Evolutionary conservation across 208 protist species (phyloP), one percentile per base, ranked within the genome.

Genomic region (Wallacemonas collosoma): DNA sequence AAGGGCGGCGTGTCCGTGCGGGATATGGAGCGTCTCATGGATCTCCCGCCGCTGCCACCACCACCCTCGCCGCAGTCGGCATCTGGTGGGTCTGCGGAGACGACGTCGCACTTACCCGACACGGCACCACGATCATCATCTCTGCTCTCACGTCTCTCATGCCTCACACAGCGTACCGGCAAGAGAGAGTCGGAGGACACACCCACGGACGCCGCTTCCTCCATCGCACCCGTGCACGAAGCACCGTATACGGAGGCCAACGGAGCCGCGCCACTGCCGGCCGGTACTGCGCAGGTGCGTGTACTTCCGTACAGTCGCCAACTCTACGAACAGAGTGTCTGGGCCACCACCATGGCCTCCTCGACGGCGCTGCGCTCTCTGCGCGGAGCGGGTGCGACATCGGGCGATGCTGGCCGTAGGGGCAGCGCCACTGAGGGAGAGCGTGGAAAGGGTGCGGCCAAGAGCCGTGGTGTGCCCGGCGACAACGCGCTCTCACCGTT

Each of bases 271-370:
- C 4, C 72, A n/a, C 26, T 54, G 17, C 39, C 74, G 1, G 47
- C 68, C 6, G 38, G 44, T 9, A 3, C 17, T 50, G 45, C 45
- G 56, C 35, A n/a, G 38, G 43, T 78, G 71, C 82, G 82, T 14
- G 82, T 87, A 64, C 68, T 87, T 14, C 82, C 82, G 15, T 79
- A 78, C 70, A 83, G 76, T 44, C 75, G 76, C 14, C 75, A 81
- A 70, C 76, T 80, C 65, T 82, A 81, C 77, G 7, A 55, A 8
- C 60, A 65, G 17, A 47, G 60, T 14, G n/a, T 50, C 3, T 65
- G 43, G 15, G 7, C 50, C 4, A 14, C 3, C 43, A 36, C 60
- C 4, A 15, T 35, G n/a, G 8, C 8, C 8, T 50, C 45, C 45
- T 6, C 45, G 26, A 26, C 26, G 26, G 26, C 26, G 26, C 26